Percentiles rank a stretch among this genome's conserved stretches.
These are phyloP conservation scores for Acrodontium crateriforme DNA, from an alignment of 2,329 filamentous ascomycete species.

Conservation along the genomic window DNA sequence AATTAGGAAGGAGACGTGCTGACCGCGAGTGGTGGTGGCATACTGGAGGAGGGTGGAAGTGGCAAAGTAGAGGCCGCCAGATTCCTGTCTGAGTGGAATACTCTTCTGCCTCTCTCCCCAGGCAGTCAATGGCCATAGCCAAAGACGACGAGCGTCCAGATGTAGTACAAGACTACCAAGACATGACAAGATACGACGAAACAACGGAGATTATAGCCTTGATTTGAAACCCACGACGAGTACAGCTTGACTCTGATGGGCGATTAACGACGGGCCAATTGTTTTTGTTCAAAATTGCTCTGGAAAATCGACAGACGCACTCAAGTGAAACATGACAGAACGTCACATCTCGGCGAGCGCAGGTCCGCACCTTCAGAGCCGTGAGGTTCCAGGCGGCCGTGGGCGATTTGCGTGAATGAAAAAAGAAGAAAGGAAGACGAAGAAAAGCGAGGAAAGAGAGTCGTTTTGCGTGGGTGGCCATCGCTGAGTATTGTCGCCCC, in stretches of 20 bases:
- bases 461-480: neutral
- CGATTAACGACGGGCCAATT: conserved; percentile 40
- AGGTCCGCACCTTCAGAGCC: conserved; percentile 19
- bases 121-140: no score
- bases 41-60: no score
- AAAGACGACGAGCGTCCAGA: no score
- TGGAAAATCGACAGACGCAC: conserved; percentile 25
- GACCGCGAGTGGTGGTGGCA: no score
- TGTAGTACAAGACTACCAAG: no score
- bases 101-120: no score
- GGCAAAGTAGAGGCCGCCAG: no score
- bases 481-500: neutral
- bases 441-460: conserved; percentile 2
- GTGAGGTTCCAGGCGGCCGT: conserved; percentile 18
- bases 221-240: conserved; percentile 39
- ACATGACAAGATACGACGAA: no score
- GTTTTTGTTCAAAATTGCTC: conserved; percentile 26
- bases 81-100: no score
- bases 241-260: conserved; percentile 25
- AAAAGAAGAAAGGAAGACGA: conserved; percentile 5
- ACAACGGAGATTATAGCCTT: no score
- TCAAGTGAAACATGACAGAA: conserved; percentile 17
- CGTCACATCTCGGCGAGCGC: conserved; percentile 13
- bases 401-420: conserved; percentile 14
- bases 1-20: no score